These are phyloP conservation scores for Aquilaria sinensis DNA, from an alignment of 345 rosid species.

Conservation along the genomic window DNA sequence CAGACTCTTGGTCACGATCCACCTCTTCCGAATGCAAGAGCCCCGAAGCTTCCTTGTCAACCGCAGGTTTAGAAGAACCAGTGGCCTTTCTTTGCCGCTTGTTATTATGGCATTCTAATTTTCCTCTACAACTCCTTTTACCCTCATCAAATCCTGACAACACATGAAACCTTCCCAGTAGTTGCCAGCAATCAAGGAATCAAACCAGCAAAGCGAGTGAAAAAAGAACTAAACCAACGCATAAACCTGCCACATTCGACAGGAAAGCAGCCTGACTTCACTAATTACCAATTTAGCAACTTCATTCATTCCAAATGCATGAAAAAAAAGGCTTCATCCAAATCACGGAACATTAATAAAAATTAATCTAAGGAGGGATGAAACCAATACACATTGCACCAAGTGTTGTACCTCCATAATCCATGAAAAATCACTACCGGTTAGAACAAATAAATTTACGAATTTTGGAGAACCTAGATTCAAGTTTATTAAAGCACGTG, in stretches of 20 bases:
- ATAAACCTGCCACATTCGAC: too few relatives aligned
- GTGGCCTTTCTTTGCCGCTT: slow-evolving; percentile 65
- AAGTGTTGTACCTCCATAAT: too few relatives aligned
- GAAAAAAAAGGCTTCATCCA: too few relatives aligned
- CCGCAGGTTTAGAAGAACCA: slow-evolving; percentile 34
- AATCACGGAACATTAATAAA: not conserved
- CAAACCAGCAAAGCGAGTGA: not conserved
- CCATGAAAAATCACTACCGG: too few relatives aligned
- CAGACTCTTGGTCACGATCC: slow-evolving; percentile 48
- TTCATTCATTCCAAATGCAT: too few relatives aligned
- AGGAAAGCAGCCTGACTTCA: too few relatives aligned
- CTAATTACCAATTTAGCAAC: too few relatives aligned
- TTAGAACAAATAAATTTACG: too few relatives aligned
- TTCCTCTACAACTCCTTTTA: slow-evolving; percentile 86
- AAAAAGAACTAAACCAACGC: not conserved
- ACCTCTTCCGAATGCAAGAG: slow-evolving; percentile 33
- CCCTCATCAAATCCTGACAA: slow-evolving; percentile 89
- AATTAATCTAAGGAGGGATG: not conserved
- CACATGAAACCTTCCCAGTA: slow-evolving; percentile 66
- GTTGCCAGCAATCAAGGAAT: not conserved
- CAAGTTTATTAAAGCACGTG: too few relatives aligned
- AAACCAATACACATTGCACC: too few relatives aligned
- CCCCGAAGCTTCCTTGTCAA: slow-evolving; percentile 34
- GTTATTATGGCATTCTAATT: slow-evolving; percentile 88
- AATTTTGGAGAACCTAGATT: too few relatives aligned